Percentiles rank a stretch among this genome's conserved stretches.
phyloP scores from a whole-genome alignment of 1,139 yeast species.

The Saccharomyces hybrid region DNA sequence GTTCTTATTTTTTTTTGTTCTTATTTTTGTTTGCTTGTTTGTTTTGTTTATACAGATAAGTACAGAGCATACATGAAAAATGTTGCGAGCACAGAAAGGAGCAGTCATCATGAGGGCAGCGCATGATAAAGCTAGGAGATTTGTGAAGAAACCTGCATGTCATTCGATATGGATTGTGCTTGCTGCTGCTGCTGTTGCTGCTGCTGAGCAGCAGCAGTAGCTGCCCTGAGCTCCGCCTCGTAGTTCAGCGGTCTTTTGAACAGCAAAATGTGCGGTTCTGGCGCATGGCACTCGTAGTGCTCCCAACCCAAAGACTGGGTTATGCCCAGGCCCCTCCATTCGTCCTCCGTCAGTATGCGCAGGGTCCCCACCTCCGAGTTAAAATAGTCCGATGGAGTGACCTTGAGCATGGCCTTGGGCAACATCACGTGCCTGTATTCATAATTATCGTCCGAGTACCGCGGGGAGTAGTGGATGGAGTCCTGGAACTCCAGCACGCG shows the following conservation, averaged over 20 bases:
- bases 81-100: background rate
- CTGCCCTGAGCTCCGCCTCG: constrained; percentile 31
- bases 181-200: constrained; percentile 21
- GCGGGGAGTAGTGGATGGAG: constrained; percentile 86
- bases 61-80: background rate
- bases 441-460: constrained; percentile 81
- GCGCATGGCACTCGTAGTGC: constrained; percentile 96
- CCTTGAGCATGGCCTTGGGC: constrained; percentile 92
- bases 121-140: background rate
- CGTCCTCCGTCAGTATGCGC: constrained; percentile 85
- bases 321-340: constrained; percentile 97
- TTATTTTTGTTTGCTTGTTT: background rate
- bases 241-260: constrained; percentile 60
- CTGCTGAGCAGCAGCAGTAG: constrained; percentile 23
- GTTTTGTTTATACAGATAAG: background rate
- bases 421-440: constrained; percentile 94
- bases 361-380: constrained; percentile 92
- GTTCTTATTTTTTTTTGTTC: too few species aligned
- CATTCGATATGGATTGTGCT: constrained; percentile 1
- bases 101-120: background rate
- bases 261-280: constrained; percentile 92
- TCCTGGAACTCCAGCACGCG: constrained; percentile 88
- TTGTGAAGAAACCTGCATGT: background rate
- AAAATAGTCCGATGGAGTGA: constrained; percentile 92
- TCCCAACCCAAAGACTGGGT: constrained; percentile 98